phyloP scores from a whole-genome alignment of 148 eudicot species.

The Rhododendron kiyosumense region DNA sequence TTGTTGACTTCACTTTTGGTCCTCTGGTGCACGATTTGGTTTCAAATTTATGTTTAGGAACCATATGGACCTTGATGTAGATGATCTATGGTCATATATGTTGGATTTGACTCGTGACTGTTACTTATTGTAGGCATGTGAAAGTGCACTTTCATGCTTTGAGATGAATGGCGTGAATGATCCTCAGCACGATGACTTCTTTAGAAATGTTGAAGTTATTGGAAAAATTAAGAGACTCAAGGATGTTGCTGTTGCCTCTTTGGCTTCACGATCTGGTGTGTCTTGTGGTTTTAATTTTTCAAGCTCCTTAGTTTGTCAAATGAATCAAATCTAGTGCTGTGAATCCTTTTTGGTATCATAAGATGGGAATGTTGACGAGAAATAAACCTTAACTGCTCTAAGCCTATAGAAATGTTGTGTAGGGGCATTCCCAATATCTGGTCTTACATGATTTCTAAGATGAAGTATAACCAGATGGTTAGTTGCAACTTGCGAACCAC shows the following conservation, averaged over 20 bases:
- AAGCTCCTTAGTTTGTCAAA: background rate
- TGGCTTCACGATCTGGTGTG: slow-evolving; percentile 51
- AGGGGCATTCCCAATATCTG: background rate
- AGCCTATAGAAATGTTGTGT: background rate
- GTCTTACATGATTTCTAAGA: background rate
- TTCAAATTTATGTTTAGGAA: background rate
- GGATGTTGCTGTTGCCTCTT: slow-evolving; percentile 40
- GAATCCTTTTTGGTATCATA: background rate
- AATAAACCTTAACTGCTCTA: background rate
- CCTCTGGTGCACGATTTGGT: background rate
- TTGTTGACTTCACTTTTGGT: background rate
- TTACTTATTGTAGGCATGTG: slow-evolving; percentile 45
- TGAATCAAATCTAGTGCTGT: background rate
- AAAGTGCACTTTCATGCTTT: slow-evolving; percentile 44
- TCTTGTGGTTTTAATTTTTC: background rate
- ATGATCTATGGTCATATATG: background rate
- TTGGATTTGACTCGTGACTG: background rate
- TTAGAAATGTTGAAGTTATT: slow-evolving; percentile 12
- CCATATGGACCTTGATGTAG: background rate
- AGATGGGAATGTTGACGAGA: background rate
- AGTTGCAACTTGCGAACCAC: background rate
- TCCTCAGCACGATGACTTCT: background rate
- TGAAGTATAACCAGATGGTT: background rate
- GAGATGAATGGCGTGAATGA: slow-evolving; percentile 13
- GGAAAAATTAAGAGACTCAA: slow-evolving; percentile 45